Conservation (phyloP, 2,329 filamentous ascomycete species). For the Cladosporium halotolerans region DNA sequence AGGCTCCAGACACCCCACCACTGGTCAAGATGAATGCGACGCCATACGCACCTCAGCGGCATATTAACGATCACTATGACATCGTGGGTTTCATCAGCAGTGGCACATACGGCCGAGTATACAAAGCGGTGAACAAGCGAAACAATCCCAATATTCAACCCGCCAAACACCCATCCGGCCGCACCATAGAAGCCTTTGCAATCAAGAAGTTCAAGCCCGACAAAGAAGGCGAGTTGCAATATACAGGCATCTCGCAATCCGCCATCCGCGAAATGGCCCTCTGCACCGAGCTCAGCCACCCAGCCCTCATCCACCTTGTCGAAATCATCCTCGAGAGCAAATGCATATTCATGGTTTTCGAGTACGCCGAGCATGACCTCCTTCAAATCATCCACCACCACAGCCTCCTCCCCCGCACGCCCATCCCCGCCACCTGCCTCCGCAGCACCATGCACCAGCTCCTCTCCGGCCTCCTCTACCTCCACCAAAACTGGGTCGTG, state of each 20-base stretch:
- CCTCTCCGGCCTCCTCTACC: constrained; percentile 86
- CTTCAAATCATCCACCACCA: constrained; percentile 98
- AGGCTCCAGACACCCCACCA: constrained; percentile 17
- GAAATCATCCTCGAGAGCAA: constrained; percentile 98
- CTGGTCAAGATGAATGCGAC: constrained; percentile 30
- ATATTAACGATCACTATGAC: constrained; percentile 87
- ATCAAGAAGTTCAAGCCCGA: constrained; percentile 99
- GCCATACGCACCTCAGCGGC: constrained; percentile 64
- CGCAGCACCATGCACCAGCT: constrained; percentile 95
- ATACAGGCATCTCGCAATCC: constrained; percentile 95
- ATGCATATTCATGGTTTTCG: constrained; percentile 99
- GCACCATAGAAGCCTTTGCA: constrained; percentile 70
- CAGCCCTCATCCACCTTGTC: constrained; percentile 82
- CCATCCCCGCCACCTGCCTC: constrained; percentile 81
- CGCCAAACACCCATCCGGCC: constrained; percentile 26
- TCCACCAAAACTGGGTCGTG: constrained; percentile 94
- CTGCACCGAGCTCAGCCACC: constrained; percentile 82
- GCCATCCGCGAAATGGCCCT: constrained; percentile 96
- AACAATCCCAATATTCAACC: constrained; percentile 45
- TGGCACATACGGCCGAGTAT: constrained; percentile 94
- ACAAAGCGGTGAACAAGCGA: constrained; percentile 90
- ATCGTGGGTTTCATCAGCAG: constrained; percentile 98
- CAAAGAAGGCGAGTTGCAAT: constrained; percentile 95
- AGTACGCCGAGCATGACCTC: constrained; percentile 95
- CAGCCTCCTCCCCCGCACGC: constrained; percentile 77